Conservation (phyloP, 148 eudicot species). For the Talinum fruticosum region DNA sequence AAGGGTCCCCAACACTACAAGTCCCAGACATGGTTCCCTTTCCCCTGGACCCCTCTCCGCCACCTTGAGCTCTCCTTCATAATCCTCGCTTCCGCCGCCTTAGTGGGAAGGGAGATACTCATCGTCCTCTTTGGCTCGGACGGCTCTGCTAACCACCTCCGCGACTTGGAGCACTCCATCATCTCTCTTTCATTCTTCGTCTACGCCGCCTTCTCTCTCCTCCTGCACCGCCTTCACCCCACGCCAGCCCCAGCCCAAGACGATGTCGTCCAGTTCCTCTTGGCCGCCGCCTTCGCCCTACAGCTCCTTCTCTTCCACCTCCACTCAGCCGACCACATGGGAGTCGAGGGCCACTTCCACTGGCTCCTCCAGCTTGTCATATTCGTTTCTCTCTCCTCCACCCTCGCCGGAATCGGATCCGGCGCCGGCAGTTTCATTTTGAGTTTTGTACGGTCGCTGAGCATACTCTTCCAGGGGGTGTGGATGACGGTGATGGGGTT, state of each 20-base stretch:
- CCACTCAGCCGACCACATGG: constrained; percentile 83
- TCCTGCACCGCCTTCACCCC: constrained; percentile 32
- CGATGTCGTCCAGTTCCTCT: constrained; percentile 51
- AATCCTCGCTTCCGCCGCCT: constrained; percentile 39
- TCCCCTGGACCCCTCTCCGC: constrained; percentile 25
- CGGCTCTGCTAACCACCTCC: constrained; percentile 79
- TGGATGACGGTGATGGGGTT: constrained; percentile 77
- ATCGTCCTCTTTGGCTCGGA: constrained; percentile 66
- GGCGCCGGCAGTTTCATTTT: constrained; percentile 39
- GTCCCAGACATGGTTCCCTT: constrained; percentile 65
- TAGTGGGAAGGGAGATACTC: constrained; percentile 75
- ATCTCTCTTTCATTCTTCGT: constrained; percentile 55
- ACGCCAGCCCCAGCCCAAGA: constrained; percentile 17
- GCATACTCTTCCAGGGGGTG: constrained; percentile 60
- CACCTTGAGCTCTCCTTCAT: constrained; percentile 65
- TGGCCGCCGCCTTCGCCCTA: constrained; percentile 56
- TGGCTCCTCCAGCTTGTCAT: constrained; percentile 65
- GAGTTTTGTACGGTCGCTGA: constrained; percentile 53
- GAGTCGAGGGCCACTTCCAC: constrained; percentile 85
- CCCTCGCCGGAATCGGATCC: constrained; percentile 51
- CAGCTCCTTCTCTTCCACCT: constrained; percentile 69
- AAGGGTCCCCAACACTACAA: constrained; percentile 39
- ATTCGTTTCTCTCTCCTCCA: constrained; percentile 40
- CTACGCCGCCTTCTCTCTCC: constrained; percentile 55
- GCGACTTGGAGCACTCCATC: constrained; percentile 74